Evolutionary conservation across 192 early-diverging fungal genomes (phyloP), one percentile per base, ranked within the genome.

Genomic region (Helicostylum pulchrum): DNA sequence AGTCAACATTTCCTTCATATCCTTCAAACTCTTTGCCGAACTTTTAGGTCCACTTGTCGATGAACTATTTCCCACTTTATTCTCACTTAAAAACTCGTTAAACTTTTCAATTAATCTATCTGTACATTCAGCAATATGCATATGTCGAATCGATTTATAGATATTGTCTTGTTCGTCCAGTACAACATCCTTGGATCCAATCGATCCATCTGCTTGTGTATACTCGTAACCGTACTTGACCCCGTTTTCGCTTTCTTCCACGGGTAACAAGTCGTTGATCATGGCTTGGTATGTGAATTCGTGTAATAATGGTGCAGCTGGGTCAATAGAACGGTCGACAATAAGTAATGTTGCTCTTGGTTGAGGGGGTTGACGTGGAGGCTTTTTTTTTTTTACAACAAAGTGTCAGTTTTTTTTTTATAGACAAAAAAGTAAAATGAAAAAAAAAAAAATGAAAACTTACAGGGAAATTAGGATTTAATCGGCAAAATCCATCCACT

Each of bases 271-370:
- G 68, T 99, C 96, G 64, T 94, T 88, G 47, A 92, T 88, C 95
- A 98, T 98, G 9, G 96, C 95, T 73, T 98, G 96, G 69, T 99
- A 99, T 2, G 98, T 97, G 65, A 99, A 98, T 78, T 99, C 98
- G 77, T 99, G 98, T 31, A 98, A 73, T 6, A 98, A 77, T 11
- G 96, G 94, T 8, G 92, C 86, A 54, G 86, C 83, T 52, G 89
- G 80, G 71, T 99, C 98, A 43, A 97, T 82, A 2, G 90, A 87
- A 51, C 98, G 86, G 67, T 99, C 98, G 20, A 92, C 71, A 67
- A 99, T 90, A 34, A 99, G 79, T 39, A 98, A 68, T 23, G 94
- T 88, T 5, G 92, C 86, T 34, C 83, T 92, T 62, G 83, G 74
- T 54, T 76, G 79, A 48, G 74, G 66, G 14, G 71, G 71, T 30